A percentile compares a stretch with the other conserved stretches of the same genome.
phyloP scores from a whole-genome alignment of 2,329 filamentous ascomycete species.

The Fusarium clavum region DNA sequence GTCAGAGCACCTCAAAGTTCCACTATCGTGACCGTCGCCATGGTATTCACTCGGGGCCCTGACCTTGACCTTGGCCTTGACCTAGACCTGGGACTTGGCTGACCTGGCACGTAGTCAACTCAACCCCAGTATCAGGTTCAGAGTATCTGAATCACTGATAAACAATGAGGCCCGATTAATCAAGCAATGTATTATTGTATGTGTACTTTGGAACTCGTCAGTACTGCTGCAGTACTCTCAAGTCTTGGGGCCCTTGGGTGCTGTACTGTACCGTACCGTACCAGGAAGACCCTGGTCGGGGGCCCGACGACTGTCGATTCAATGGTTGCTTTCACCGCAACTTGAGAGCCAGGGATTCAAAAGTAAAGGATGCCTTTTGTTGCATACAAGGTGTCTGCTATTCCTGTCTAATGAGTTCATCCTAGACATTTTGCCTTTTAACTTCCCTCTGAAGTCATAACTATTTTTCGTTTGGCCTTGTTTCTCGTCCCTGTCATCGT shows the following conservation, averaged over 20 bases:
- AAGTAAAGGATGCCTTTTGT: conserved; percentile 26
- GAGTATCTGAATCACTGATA: conserved; percentile 2
- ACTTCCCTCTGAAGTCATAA: conserved; percentile 8
- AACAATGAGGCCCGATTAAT: conserved; percentile 1
- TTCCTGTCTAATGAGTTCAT: background rate
- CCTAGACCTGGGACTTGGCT: conserved; percentile 1
- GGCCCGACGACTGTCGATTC: conserved; percentile 32
- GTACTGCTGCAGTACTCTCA: background rate
- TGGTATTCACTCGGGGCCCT: conserved; percentile 32
- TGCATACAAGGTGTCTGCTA: conserved; percentile 17
- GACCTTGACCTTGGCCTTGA: conserved; percentile 5
- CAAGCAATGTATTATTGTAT: conserved; percentile 4
- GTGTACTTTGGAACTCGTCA: background rate
- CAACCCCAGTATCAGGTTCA: conserved; percentile 9
- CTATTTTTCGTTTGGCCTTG: conserved; percentile 2
- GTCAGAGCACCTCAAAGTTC: conserved; percentile 36
- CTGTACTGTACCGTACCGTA: background rate
- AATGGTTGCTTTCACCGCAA: conserved; percentile 47
- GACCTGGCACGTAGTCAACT: background rate
- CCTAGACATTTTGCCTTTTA: conserved; percentile 21
- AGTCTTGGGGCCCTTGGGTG: conserved; percentile 12
- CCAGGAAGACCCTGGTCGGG: conserved; percentile 43
- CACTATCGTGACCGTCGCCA: conserved; percentile 39
- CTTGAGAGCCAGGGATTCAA: conserved; percentile 42
- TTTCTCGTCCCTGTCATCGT: conserved; percentile 5